Conservation (phyloP, 2,329 filamentous ascomycete species). For the Aspergillus uvarum region DNA sequence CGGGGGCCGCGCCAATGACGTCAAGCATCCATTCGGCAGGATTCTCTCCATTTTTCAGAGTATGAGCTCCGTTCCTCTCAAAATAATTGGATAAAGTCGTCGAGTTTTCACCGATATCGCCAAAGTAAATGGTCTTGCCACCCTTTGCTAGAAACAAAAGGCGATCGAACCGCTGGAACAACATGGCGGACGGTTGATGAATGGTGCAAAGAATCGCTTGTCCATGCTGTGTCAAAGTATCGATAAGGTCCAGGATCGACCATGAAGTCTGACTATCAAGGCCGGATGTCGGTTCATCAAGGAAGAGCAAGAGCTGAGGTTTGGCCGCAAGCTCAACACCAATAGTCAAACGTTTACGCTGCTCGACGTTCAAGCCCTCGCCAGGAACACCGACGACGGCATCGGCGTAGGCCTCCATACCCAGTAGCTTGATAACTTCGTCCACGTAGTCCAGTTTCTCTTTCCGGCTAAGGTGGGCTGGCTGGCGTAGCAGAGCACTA, state of each 20-base stretch:
- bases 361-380: conserved; percentile 68
- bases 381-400: conserved; percentile 86
- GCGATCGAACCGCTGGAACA: conserved; percentile 79
- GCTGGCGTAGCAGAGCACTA: conserved; percentile 82
- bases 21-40: conserved; percentile 74
- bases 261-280: conserved; percentile 90
- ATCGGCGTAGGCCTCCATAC: conserved; percentile 86
- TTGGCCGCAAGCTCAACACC: conserved; percentile 92
- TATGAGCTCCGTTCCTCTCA: conserved; percentile 59
- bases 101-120: conserved; percentile 62
- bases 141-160: conserved; percentile 64
- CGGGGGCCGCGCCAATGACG: conserved; percentile 59
- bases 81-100: conserved; percentile 62
- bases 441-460: conserved; percentile 87
- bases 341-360: conserved; percentile 77
- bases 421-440: conserved; percentile 85
- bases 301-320: conserved; percentile 81
- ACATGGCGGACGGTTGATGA: conserved; percentile 87
- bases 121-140: conserved; percentile 68
- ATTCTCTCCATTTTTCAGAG: conserved; percentile 62
- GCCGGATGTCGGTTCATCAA: conserved; percentile 92
- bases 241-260: conserved; percentile 81
- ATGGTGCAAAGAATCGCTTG: conserved; percentile 96
- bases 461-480: conserved; percentile 63
- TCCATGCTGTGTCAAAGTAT: conserved; percentile 83